These are phyloP conservation scores for Pyrus betulifolia DNA, from an alignment of 306 rosid genomes.

Conservation along the genomic window DNA sequence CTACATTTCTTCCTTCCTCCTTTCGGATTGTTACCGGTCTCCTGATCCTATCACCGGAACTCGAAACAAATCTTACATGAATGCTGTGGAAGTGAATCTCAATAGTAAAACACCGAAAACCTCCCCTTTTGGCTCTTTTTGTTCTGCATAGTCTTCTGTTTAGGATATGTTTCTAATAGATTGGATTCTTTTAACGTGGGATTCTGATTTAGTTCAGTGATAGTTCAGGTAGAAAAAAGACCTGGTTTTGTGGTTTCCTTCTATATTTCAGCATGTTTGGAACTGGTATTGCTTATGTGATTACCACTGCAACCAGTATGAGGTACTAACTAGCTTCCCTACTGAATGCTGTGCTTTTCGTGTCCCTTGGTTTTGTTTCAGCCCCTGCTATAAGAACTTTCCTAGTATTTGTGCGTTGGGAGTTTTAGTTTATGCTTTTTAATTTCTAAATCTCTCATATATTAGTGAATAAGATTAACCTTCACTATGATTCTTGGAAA, in stretches of 20 bases:
- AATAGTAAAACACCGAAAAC: slow-evolving; percentile 27
- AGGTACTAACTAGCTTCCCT: slow-evolving; percentile 27
- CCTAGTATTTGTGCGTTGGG: background rate
- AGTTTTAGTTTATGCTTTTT: background rate
- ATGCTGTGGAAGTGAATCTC: slow-evolving; percentile 50
- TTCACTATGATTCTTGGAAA: background rate
- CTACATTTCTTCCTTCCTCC: slow-evolving; percentile 42
- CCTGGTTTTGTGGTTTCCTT: slow-evolving; percentile 47
- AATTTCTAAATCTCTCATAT: background rate
- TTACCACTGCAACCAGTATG: slow-evolving; percentile 59
- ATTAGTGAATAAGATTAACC: background rate
- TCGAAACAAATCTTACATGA: slow-evolving; percentile 46
- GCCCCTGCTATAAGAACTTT: background rate
- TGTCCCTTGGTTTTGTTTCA: background rate
- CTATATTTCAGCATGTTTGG: slow-evolving; percentile 61
- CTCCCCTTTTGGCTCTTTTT: background rate
- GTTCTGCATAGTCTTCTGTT: background rate
- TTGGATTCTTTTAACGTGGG: background rate
- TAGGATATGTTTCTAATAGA: slow-evolving; percentile 12
- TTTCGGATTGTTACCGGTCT: slow-evolving; percentile 57
- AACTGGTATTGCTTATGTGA: slow-evolving; percentile 45
- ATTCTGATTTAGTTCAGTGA: slow-evolving; percentile 20
- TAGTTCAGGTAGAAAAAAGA: slow-evolving; percentile 45
- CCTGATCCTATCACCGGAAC: slow-evolving; percentile 44
- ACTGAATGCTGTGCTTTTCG: background rate